Percentiles rank a stretch among this genome's conserved stretches.
Conservation (phyloP, 768 basidiomycete genomes). For the Crassisporium funariophilum region DNA sequence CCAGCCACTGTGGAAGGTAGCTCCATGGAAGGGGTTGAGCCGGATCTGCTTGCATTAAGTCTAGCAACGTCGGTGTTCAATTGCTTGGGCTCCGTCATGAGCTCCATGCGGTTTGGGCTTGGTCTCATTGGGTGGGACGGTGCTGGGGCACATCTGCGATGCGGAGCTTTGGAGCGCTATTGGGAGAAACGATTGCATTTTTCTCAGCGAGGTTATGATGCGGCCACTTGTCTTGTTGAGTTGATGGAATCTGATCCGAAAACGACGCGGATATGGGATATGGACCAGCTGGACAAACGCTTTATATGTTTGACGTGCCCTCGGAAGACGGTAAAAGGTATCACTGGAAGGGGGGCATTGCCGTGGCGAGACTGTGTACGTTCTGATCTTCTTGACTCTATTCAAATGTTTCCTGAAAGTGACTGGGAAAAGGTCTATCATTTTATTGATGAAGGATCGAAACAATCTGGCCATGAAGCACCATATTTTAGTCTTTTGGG, state of each 20-base stretch:
- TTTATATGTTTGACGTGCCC: conserved; percentile 12
- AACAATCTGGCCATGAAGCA: neutral
- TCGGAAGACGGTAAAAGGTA: no score
- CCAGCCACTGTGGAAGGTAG: neutral
- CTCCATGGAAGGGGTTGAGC: neutral
- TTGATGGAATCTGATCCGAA: conserved; percentile 17
- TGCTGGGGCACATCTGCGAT: conserved; percentile 22
- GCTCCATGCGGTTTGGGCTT: conserved; percentile 10
- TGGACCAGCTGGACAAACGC: conserved; percentile 15
- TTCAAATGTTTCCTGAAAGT: no score
- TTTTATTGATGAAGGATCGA: neutral
- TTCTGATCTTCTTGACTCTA: no score
- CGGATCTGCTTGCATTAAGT: conserved; percentile 8
- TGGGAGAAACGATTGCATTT: conserved; percentile 20
- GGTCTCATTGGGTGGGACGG: conserved; percentile 25
- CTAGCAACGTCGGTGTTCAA: conserved; percentile 22
- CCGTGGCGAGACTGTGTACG: no score
- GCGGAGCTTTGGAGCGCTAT: conserved; percentile 13
- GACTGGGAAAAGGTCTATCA: conserved; percentile 1
- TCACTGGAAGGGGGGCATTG: no score
- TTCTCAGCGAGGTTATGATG: conserved; percentile 17
- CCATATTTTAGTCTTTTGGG: conserved; percentile 17
- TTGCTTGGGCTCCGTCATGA: conserved; percentile 19
- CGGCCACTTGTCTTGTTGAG: conserved; percentile 17
- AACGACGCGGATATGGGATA: conserved; percentile 15